Base-by-base conservation (phyloP, 768 basidiomycete genomes). In the Sporobolomyces phaffii region DNA sequence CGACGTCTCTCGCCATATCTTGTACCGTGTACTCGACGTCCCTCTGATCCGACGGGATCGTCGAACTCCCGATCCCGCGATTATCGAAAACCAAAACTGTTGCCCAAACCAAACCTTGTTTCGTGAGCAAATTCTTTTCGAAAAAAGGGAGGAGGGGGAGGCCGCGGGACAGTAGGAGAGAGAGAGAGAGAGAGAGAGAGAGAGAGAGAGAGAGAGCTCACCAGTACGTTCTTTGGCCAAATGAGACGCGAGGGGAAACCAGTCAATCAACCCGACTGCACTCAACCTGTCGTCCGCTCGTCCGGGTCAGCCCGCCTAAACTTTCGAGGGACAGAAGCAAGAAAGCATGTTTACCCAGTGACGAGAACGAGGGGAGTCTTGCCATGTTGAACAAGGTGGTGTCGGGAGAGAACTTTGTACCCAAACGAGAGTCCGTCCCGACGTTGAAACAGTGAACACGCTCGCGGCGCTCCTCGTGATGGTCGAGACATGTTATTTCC, bases 71-170 rank as follows among this genome's bases (percentile, higher is more conserved):
- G 40, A 70, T 70, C 1, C 69, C 69, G 20, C 69, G 64, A 20
- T 70, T 65, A 45, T 70, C 69, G 24, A 70, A 70, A 11, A 70
- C 24, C 17, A 70, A 31, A 1, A 70, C 69, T 70, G 50, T 17
- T n/a, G n/a, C n/a, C n/a, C n/a, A n/a, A n/a, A n/a, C n/a, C n/a
- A n/a, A n/a, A n/a, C n/a, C n/a, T n/a, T n/a, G n/a, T n/a, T n/a
- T n/a, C n/a, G n/a, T n/a, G n/a, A n/a, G n/a, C n/a, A n/a, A n/a
- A n/a, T n/a, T n/a, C n/a, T n/a, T n/a, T n/a, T n/a, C n/a, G n/a
- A n/a, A n/a, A n/a, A n/a, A n/a, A n/a, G n/a, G n/a, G n/a, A n/a
- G n/a, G n/a, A 13, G 24, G 28, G 8, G 29, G 2, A 9, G 15
- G 48, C 11, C 6, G 10, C 10, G n/a, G 18, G n/a, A 15, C 47